Base-by-base conservation (phyloP, 2,329 filamentous ascomycete genomes). In the Trichoderma simmonsii region DNA sequence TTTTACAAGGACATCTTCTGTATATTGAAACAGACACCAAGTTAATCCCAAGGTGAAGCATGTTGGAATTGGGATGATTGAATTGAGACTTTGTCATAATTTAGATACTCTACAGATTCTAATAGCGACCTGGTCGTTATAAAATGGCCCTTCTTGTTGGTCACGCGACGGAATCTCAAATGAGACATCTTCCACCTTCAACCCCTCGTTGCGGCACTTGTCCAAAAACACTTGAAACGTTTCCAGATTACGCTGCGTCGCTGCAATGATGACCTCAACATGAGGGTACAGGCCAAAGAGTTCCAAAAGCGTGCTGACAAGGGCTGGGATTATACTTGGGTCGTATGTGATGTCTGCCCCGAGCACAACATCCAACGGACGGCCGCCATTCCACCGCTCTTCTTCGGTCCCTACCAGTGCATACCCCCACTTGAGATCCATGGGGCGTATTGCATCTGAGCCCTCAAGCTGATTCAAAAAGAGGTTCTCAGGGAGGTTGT, bases 291-390 rank as follows among this genome's bases (percentile, higher is more conserved):
- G 77, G 2, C 83, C 82, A 63, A 92, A 87, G 14, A 94, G 82
- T 64, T 91, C 86, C 36, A 85, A 81, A 66, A 95, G 79, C 3
- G 92, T 94, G 3, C 85, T 86, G 3, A 93, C 85, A 28, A 95
- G 83, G 1, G 88, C 83, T 0, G 90, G 88, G 64, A 92, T 90
- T 56, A 88, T 85, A 43, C 83, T 83, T 73, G 84, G 85, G 78
- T 95, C 92, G 80, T 95, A 95, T 1, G 91, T 95, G 80, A 95
- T 88, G 79, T 95, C 93, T 39, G 93, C 92, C 4, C 92, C 93
- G 32, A 95, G 81, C 3, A 95, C 86, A 5, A 93, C 81, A 78
- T 95, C 91, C 59, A 89, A 79, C 3, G 78, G 75, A 5, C 78
- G 77, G 21, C 83, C 84, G 24, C 82, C 82, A 74, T 86, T 85